phyloP scores from a whole-genome alignment of 2,329 filamentous ascomycete genomes.

The Cladosporium austrohemisphaericum region DNA sequence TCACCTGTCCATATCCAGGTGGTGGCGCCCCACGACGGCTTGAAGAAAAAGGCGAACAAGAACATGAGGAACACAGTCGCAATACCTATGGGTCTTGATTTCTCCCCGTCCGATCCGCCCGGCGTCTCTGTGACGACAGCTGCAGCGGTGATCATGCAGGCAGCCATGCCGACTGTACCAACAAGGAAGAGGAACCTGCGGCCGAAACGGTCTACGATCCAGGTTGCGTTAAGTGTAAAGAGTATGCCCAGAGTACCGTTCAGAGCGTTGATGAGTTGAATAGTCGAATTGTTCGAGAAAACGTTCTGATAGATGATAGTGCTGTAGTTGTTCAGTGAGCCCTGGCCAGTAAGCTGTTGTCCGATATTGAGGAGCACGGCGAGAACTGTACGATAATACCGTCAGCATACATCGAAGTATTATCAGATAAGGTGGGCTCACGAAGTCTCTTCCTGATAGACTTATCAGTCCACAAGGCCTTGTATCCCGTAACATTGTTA shows the following conservation, averaged over 20 bases:
- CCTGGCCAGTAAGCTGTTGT: conserved; percentile 1
- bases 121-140: conserved; percentile 2
- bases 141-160: conserved; percentile 57
- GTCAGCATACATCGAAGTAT: neutral
- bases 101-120: conserved; percentile 1
- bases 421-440: neutral
- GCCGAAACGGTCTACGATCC: conserved; percentile 69
- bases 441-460: neutral
- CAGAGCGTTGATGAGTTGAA: conserved; percentile 3
- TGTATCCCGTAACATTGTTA: neutral
- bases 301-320: conserved; percentile 8
- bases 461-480: neutral
- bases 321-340: conserved; percentile 5
- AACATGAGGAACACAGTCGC: conserved; percentile 4
- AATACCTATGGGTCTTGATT: neutral
- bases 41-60: conserved; percentile 3
- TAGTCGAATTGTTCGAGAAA: conserved; percentile 6
- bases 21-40: conserved; percentile 3
- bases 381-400: neutral
- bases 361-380: neutral
- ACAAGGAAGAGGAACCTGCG: conserved; percentile 66
- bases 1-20: conserved; percentile 4
- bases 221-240: conserved; percentile 52
- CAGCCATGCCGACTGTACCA: conserved; percentile 64
- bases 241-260: neutral